These are phyloP conservation scores for Gentiana straminea DNA, from an alignment of 257 asterid genomes.

Conservation along the genomic window DNA sequence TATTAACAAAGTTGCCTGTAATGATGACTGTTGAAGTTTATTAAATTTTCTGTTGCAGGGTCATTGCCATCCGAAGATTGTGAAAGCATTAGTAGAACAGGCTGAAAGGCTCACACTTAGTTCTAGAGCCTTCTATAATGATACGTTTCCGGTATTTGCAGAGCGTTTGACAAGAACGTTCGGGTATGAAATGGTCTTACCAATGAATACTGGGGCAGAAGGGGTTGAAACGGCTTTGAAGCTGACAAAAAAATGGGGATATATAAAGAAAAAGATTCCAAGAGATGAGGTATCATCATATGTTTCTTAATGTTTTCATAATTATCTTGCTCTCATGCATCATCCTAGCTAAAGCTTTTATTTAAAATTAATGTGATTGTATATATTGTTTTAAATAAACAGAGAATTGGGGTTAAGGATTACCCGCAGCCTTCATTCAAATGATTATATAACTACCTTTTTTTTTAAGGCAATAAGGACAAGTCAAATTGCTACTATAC, in stretches of 20 bases:
- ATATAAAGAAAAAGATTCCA: conserved; percentile 65
- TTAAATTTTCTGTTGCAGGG: conserved; percentile 45
- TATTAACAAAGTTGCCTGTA: background rate
- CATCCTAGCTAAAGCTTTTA: too few species aligned
- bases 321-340: too few species aligned
- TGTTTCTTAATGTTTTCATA: background rate
- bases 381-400: too few species aligned
- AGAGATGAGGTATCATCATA: conserved; percentile 53
- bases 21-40: background rate
- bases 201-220: conserved; percentile 98
- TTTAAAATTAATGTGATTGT: too few species aligned
- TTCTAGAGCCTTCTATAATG: conserved; percentile 91
- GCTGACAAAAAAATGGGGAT: conserved; percentile 94
- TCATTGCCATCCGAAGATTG: conserved; percentile 91
- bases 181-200: conserved; percentile 90
- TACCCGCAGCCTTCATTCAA: too few species aligned
- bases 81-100: conserved; percentile 71
- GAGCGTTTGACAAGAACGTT: conserved; percentile 65
- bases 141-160: conserved; percentile 72
- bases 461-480: too few species aligned
- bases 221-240: conserved; percentile 96
- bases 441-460: too few species aligned
- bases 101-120: conserved; percentile 87
- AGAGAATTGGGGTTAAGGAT: too few species aligned
- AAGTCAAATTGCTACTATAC: too few species aligned